phyloP scores from a whole-genome alignment of 1,139 yeast species.

The Schizosaccharomyces versatilis region DNA sequence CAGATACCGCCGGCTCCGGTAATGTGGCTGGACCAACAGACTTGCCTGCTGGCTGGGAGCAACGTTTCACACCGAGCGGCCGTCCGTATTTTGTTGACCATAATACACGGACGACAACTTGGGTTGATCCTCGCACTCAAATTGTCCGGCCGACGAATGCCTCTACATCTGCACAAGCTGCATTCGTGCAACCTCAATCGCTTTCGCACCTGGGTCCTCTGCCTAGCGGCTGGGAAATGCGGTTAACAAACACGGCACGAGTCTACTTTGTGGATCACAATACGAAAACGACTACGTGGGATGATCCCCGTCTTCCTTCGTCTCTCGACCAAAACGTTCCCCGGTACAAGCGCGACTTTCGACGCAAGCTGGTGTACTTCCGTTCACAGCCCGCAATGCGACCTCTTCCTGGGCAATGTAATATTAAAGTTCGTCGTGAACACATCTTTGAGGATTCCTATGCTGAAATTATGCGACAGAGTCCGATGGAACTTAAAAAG shows the following conservation, averaged over 20 bases:
- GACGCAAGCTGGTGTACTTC: slow-evolving; percentile 90
- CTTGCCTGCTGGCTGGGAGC: slow-evolving; percentile 97
- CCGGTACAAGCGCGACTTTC: slow-evolving; percentile 93
- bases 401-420: slow-evolving; percentile 95
- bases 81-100: slow-evolving; percentile 95
- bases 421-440: slow-evolving; percentile 89
- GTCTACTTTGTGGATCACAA: slow-evolving; percentile 97
- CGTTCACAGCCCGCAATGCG: slow-evolving; percentile 95
- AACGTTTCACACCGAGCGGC: slow-evolving; percentile 91
- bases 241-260: slow-evolving; percentile 92
- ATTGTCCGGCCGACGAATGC: slow-evolving; percentile 79
- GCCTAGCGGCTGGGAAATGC: slow-evolving; percentile 99
- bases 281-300: slow-evolving; percentile 98
- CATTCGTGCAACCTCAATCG: slow-evolving; percentile 94
- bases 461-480: slow-evolving; percentile 95
- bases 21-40: slow-evolving; percentile 93
- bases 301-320: slow-evolving; percentile 94
- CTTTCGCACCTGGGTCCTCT: slow-evolving; percentile 95
- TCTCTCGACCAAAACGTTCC: slow-evolving; percentile 95
- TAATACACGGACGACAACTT: slow-evolving; percentile 92
- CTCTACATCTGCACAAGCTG: slow-evolving; percentile 26
- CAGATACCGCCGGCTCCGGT: slow-evolving; percentile 36
- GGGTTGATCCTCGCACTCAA: slow-evolving; percentile 95
- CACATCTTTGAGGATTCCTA: slow-evolving; percentile 92
- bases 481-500: slow-evolving; percentile 93